Evolutionary conservation across 176 grass and related monocot genomes (phyloP).

Genomic region (Pharus latifolius): DNA sequence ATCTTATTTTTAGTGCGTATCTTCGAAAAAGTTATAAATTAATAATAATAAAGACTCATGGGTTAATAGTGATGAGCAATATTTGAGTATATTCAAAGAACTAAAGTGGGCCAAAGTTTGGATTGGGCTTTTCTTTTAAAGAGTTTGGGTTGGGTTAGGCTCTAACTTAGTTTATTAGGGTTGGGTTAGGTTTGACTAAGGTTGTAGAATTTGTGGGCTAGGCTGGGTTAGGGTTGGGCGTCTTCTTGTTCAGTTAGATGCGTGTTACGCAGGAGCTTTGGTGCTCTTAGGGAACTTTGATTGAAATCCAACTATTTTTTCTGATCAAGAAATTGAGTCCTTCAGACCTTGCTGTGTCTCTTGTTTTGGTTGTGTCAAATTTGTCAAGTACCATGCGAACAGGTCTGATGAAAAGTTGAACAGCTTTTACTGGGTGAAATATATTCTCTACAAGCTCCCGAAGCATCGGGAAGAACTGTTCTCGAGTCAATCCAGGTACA

Average conservation of each 20-base stretch:
- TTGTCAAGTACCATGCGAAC: neutral
- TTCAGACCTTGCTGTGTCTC: neutral
- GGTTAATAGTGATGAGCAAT: too few species aligned
- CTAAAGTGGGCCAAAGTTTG: too few species aligned
- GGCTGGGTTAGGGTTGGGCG: too few species aligned
- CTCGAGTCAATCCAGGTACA: constrained; percentile 3
- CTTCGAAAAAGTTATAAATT: too few species aligned
- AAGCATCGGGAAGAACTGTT: neutral
- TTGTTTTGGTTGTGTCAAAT: neutral
- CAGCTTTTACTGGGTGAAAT: neutral
- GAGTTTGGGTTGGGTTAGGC: too few species aligned
- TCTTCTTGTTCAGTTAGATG: neutral
- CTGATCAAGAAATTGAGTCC: neutral
- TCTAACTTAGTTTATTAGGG: too few species aligned
- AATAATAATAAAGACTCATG: too few species aligned
- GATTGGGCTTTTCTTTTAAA: too few species aligned
- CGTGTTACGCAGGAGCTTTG: neutral
- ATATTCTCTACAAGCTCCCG: neutral
- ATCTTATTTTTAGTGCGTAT: too few species aligned
- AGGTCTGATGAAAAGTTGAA: neutral
- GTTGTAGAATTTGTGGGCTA: too few species aligned
- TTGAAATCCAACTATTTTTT: neutral
- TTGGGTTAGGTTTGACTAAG: too few species aligned
- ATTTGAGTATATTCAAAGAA: too few species aligned
- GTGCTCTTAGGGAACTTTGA: neutral